phyloP scores from a whole-genome alignment of 1,284 basidiomycete species.

The Chiua sp. region DNA sequence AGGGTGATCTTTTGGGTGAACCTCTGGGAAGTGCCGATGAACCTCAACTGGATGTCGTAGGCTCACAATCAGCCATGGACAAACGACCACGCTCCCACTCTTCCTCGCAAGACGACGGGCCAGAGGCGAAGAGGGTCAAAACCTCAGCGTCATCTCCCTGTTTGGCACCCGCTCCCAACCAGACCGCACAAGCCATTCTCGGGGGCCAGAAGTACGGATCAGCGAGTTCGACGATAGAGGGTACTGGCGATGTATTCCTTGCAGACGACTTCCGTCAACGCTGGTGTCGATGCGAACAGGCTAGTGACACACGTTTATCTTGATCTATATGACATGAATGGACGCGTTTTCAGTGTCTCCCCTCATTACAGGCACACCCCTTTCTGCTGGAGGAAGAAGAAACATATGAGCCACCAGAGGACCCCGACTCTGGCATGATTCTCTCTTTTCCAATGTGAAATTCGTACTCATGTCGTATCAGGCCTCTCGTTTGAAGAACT shows the following conservation, averaged over 20 bases:
- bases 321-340: slow-evolving; percentile 5
- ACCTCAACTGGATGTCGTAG: slow-evolving; percentile 30
- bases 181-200: slow-evolving; percentile 48
- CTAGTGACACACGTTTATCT: slow-evolving; percentile 36
- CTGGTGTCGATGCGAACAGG: slow-evolving; percentile 73
- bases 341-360: slow-evolving; percentile 52
- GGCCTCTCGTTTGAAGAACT: slow-evolving; percentile 79
- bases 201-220: slow-evolving; percentile 4
- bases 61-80: slow-evolving; percentile 34
- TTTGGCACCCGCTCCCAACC: slow-evolving; percentile 55
- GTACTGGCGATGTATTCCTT: slow-evolving; percentile 74
- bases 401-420: slow-evolving; percentile 80
- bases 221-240: slow-evolving; percentile 21
- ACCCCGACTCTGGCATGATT: slow-evolving; percentile 73
- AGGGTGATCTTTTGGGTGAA: slow-evolving; percentile 13
- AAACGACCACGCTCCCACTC: slow-evolving; percentile 58
- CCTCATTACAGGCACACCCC: slow-evolving; percentile 52
- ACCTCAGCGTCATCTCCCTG: slow-evolving; percentile 43
- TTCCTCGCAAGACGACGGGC: slow-evolving; percentile 35
- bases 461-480: slow-evolving; percentile 29
- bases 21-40: slow-evolving; percentile 17
- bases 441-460: not conserved
- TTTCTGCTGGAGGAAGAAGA: slow-evolving; percentile 80
- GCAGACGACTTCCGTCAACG: slow-evolving; percentile 70
- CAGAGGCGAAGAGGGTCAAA: slow-evolving; percentile 55